Percentiles rank a stretch among this genome's conserved stretches.
Conservation (phyloP, 768 basidiomycete genomes). For the Gymnopilus dilepis region DNA sequence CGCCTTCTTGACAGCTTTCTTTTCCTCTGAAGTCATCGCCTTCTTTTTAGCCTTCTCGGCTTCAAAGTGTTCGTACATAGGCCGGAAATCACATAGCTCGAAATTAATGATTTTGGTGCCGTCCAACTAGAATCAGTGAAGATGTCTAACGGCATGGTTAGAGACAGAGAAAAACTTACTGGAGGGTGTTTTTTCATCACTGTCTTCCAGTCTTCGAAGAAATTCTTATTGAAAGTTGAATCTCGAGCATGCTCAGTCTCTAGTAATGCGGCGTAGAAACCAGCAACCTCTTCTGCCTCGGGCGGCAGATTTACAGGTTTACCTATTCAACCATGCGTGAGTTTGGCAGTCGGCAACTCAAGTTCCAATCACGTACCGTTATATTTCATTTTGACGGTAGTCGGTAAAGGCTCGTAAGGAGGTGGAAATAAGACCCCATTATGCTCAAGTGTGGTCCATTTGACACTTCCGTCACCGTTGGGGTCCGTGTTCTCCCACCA, state of each 20-base stretch:
- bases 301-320: conserved; percentile 78
- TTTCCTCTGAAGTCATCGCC: conserved; percentile 79
- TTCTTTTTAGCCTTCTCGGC: conserved; percentile 94
- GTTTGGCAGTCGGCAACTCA: not conserved
- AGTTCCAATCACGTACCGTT: conserved; percentile 62
- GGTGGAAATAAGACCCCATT: conserved; percentile 95
- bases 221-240: conserved; percentile 88
- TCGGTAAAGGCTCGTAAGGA: conserved; percentile 86
- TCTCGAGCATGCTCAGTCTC: conserved; percentile 94
- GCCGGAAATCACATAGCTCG: conserved; percentile 89
- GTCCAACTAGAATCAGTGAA: conserved; percentile 53
- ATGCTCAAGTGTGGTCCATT: conserved; percentile 97
- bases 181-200: conserved; percentile 84
- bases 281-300: conserved; percentile 94
- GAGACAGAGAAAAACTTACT: conserved; percentile 49
- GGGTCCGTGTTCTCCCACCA: conserved; percentile 83
- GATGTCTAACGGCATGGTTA: not conserved
- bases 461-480: conserved; percentile 76
- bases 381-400: conserved; percentile 91
- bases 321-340: conserved; percentile 50
- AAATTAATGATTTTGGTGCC: conserved; percentile 77
- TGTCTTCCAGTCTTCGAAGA: conserved; percentile 88
- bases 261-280: conserved; percentile 92
- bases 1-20: conserved; percentile 87
- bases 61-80: conserved; percentile 94